Evolutionary conservation across 2,329 filamentous ascomycete species (phyloP).

Genomic region (Knufia fluminis): DNA sequence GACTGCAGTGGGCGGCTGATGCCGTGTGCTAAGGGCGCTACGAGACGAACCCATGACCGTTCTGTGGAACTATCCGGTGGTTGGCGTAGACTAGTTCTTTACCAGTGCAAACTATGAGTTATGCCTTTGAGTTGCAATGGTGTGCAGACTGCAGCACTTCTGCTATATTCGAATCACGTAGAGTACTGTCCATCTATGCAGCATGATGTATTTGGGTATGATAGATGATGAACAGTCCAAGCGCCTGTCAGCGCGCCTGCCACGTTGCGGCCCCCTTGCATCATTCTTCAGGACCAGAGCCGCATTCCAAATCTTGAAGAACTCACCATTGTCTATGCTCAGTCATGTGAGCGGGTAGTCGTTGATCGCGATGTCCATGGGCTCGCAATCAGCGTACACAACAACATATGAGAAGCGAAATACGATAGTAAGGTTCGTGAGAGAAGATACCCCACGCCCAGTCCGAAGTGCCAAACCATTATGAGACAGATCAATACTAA

Average conservation of each 20-base stretch:
- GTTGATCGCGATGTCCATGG: not conserved
- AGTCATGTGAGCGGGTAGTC: not conserved
- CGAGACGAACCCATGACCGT: not conserved
- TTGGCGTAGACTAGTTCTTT: not conserved
- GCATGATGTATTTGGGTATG: not conserved
- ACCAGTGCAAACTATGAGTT: too few relatives aligned
- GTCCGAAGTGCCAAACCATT: not conserved
- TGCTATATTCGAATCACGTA: not conserved
- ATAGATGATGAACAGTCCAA: not conserved
- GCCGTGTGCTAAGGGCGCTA: conserved; percentile 4
- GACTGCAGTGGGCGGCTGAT: not conserved
- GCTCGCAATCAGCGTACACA: not conserved
- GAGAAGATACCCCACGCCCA: not conserved
- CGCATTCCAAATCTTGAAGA: not conserved
- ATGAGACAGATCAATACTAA: not conserved
- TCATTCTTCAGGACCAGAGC: not conserved
- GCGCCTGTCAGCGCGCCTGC: not conserved
- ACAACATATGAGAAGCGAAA: not conserved
- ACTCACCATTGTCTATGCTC: not conserved
- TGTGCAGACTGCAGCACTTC: too few relatives aligned
- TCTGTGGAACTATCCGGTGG: not conserved
- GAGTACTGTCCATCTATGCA: too few relatives aligned
- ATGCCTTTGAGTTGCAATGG: too few relatives aligned
- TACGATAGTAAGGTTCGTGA: not conserved
- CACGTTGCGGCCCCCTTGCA: not conserved